Conservation (phyloP, 768 basidiomycete genomes). For the Gloeophyllum trabeum region DNA sequence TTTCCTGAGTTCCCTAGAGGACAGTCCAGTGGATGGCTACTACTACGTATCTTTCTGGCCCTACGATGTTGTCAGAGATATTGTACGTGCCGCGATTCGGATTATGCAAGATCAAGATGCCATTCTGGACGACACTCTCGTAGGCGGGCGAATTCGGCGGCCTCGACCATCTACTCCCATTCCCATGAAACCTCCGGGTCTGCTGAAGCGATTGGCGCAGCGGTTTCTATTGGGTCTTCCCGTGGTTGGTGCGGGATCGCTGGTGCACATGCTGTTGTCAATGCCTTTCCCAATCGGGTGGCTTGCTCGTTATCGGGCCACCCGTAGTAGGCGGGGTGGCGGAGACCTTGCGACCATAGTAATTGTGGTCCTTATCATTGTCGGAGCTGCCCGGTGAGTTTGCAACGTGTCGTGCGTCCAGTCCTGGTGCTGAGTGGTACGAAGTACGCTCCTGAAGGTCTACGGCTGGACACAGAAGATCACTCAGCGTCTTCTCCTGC, state of each 20-base stretch:
- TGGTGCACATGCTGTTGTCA: slow-evolving; percentile 62
- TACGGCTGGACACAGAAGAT: slow-evolving; percentile 51
- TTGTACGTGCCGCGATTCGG: slow-evolving; percentile 51
- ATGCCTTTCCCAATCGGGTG: slow-evolving; percentile 60
- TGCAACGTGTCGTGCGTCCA: no score
- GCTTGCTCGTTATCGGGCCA: slow-evolving; percentile 53
- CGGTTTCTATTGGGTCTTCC: slow-evolving; percentile 74
- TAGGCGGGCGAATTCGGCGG: slow-evolving; percentile 1
- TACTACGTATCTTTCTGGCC: slow-evolving; percentile 38
- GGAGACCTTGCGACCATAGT: slow-evolving; percentile 59
- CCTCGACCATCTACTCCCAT: slow-evolving; percentile 6
- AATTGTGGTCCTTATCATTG: slow-evolving; percentile 44
- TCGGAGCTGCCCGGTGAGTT: slow-evolving; percentile 52
- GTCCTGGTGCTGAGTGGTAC: no score
- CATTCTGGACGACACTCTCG: slow-evolving; percentile 22
- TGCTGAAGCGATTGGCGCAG: slow-evolving; percentile 45
- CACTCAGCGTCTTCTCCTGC: slow-evolving; percentile 48
- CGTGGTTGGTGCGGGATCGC: slow-evolving; percentile 63
- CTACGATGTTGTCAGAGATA: slow-evolving; percentile 43
- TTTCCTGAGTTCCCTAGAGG: slow-evolving; percentile 52
- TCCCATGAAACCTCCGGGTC: slow-evolving; percentile 21
- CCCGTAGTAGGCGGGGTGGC: slow-evolving; percentile 41
- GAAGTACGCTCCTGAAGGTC: slow-evolving; percentile 66
- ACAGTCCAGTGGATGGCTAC: slow-evolving; percentile 25
- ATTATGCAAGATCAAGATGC: slow-evolving; percentile 46